phyloP scores from a whole-genome alignment of 345 rosid species.

The Clarkia xantiana region DNA sequence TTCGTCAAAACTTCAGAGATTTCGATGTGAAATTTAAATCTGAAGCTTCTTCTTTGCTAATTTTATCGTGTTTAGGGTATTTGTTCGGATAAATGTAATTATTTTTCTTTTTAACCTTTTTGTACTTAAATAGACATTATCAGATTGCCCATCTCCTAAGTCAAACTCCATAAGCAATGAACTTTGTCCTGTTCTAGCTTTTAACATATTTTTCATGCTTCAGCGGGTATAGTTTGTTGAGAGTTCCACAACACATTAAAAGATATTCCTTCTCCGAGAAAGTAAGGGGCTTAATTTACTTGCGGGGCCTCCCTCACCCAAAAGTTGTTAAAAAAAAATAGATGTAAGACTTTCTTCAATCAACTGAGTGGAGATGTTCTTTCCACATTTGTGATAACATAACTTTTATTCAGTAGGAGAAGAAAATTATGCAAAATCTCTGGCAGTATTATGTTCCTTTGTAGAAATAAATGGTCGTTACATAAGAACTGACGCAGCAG shows the following conservation, averaged over 20 bases:
- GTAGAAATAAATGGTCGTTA: conserved; percentile 87
- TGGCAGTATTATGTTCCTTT: conserved; percentile 79
- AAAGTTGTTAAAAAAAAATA: conserved; percentile 51
- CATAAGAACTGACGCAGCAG: too few relatives aligned
- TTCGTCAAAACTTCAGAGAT: too few relatives aligned
- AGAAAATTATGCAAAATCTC: conserved; percentile 70
- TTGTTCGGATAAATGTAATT: too few relatives aligned
- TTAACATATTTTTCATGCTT: conserved; percentile 5
- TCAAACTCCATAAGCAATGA: too few relatives aligned
- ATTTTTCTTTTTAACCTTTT: too few relatives aligned
- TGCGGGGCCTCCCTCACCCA: conserved; percentile 90
- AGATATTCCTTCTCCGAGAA: conserved; percentile 71
- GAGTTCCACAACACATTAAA: conserved; percentile 95
- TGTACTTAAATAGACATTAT: too few relatives aligned
- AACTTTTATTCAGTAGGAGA: conserved; percentile 34
- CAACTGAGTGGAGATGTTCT: neutral
- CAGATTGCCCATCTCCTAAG: too few relatives aligned
- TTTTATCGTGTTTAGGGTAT: too few relatives aligned
- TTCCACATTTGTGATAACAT: too few relatives aligned
- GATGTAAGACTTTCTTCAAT: conserved; percentile 24
- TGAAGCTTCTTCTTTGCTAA: too few relatives aligned
- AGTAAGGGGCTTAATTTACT: conserved; percentile 80
- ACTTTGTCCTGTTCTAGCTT: neutral
- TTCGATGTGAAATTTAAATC: too few relatives aligned
- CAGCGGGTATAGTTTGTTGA: conserved; percentile 76